phyloP scores from a whole-genome alignment of 176 grass and related monocot genomes.

The Oryza punctata region DNA sequence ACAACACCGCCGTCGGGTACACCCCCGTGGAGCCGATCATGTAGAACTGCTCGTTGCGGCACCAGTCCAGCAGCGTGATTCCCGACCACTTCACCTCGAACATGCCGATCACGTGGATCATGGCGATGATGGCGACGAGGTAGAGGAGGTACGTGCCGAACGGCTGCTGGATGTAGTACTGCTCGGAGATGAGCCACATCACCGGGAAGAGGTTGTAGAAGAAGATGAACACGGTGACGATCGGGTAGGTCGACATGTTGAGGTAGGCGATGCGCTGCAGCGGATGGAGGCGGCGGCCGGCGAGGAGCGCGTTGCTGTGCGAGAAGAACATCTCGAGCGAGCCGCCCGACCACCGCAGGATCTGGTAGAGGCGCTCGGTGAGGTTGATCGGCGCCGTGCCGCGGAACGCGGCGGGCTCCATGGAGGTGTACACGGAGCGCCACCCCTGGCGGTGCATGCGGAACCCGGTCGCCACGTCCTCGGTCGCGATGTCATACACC shows the following conservation, averaged over 20 bases:
- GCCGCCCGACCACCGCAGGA: conserved; percentile 41
- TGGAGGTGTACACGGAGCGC: conserved; percentile 47
- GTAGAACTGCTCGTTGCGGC: conserved; percentile 61
- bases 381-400: conserved; percentile 57
- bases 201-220: conserved; percentile 54
- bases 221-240: conserved; percentile 50
- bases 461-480: conserved; percentile 54
- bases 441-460: conserved; percentile 54
- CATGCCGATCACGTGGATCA: conserved; percentile 52
- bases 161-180: conserved; percentile 48
- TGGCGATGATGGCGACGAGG: conserved; percentile 21
- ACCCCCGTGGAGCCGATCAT: conserved; percentile 48
- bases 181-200: conserved; percentile 47
- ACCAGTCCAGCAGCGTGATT: conserved; percentile 53
- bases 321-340: conserved; percentile 61
- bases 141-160: conserved; percentile 41
- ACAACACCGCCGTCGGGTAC: conserved; percentile 52
- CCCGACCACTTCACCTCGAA: conserved; percentile 49
- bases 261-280: conserved; percentile 49
- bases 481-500: conserved; percentile 58
- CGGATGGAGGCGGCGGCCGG: conserved; percentile 23
- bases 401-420: conserved; percentile 49
- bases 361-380: conserved; percentile 53
- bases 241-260: conserved; percentile 50
- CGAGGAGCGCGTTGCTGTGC: conserved; percentile 47